These are phyloP conservation scores for Phytophthora kernoviae DNA, from an alignment of 352 stramenopile species.

Conservation along the genomic window DNA sequence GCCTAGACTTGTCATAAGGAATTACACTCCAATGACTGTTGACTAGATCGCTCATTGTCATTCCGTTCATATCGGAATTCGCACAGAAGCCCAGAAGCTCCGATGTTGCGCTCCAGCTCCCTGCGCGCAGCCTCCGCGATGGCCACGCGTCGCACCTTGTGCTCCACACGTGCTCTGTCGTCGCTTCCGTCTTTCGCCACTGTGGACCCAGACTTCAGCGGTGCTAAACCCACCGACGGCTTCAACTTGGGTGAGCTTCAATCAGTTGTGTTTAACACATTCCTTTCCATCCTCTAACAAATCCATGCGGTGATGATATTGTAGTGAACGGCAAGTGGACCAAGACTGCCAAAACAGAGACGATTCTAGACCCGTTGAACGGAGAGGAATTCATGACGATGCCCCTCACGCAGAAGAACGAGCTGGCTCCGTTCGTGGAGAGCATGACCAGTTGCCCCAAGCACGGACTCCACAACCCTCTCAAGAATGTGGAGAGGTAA, in stretches of 20 bases:
- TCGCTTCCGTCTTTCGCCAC: conserved; percentile 92
- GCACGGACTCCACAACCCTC: conserved; percentile 97
- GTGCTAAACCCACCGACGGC: conserved; percentile 75
- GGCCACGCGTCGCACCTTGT: conserved; percentile 24
- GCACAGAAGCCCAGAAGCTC: conserved; percentile 2
- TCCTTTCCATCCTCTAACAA: too few relatives aligned
- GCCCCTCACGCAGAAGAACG: conserved; percentile 89
- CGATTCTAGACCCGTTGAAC: conserved; percentile 95
- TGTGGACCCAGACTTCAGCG: conserved; percentile 91
- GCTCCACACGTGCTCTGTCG: conserved; percentile 47
- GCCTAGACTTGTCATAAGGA: background rate
- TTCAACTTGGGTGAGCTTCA: conserved; percentile 84
- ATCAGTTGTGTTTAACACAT: too few relatives aligned
- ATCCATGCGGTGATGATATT: background rate
- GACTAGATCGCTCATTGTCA: background rate
- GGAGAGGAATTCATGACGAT: conserved; percentile 94
- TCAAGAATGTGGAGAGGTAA: conserved; percentile 98
- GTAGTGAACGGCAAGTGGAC: conserved; percentile 92
- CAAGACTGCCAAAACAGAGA: conserved; percentile 66
- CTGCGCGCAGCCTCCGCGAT: conserved; percentile 33
- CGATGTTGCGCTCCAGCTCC: conserved; percentile 31
- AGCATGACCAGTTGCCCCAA: conserved; percentile 94
- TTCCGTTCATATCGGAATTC: conserved; percentile 25
- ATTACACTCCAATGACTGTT: conserved; percentile 14
- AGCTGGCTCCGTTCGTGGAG: conserved; percentile 93